Percentiles rank a stretch among this genome's conserved stretches.
Conservation (phyloP, 768 basidiomycete species). For the Kockovaella imperatae region DNA sequence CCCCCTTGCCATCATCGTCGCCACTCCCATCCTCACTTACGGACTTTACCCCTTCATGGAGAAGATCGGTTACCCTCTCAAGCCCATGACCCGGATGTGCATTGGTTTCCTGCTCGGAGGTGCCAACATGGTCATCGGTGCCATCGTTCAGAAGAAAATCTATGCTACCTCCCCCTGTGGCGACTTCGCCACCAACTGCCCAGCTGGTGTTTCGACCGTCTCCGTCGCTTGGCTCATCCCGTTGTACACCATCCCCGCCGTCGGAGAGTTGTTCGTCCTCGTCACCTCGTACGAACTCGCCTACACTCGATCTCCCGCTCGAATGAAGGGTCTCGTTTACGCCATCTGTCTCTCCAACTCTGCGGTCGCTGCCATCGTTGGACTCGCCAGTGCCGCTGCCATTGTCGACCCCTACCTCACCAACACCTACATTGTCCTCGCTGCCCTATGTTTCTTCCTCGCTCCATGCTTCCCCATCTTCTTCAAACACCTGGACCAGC, state of each 20-base stretch:
- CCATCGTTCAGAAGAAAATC: conserved; percentile 43
- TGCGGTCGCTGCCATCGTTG: conserved; percentile 39
- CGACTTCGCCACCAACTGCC: conserved; percentile 36
- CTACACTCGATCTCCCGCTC: conserved; percentile 41
- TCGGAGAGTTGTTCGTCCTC: conserved; percentile 2
- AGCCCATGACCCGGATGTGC: conserved; percentile 35
- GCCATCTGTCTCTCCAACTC: conserved; percentile 36
- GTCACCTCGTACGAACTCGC: conserved; percentile 44
- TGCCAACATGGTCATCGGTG: conserved; percentile 32
- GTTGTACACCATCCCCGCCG: conserved; percentile 25
- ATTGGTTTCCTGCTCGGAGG: conserved; percentile 29
- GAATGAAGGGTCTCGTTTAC: conserved; percentile 45
- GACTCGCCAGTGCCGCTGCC: conserved; percentile 33
- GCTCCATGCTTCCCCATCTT: conserved; percentile 32
- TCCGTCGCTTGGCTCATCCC: conserved; percentile 37
- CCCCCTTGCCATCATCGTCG: conserved; percentile 35
- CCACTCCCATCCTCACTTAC: conserved; percentile 40
- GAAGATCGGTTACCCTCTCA: conserved; percentile 28
- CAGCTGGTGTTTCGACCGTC: conserved; percentile 19
- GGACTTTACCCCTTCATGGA: conserved; percentile 31
- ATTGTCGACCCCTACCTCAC: conserved; percentile 43
- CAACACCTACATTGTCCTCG: conserved; percentile 34
- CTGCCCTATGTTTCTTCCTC: conserved; percentile 23
- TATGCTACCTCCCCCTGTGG: conserved; percentile 42
- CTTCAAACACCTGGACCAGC: conserved; percentile 38